Percentiles rank a stretch among this genome's conserved stretches.
phyloP scores from a whole-genome alignment of 257 asterid genomes.

The Solanum medicagineum region DNA sequence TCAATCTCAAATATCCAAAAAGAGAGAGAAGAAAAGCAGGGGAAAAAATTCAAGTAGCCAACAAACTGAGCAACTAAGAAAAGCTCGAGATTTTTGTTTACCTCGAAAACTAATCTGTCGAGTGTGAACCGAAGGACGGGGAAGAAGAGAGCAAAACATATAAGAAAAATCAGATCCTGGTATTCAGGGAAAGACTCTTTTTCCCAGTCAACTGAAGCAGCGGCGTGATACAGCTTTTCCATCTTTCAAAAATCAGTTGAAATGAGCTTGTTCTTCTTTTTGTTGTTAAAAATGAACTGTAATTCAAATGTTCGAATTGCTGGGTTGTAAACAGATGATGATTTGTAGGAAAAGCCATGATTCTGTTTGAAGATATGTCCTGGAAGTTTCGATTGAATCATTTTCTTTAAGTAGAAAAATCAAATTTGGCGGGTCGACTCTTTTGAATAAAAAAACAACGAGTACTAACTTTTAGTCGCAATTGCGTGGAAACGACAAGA shows the following conservation, averaged over 20 bases:
- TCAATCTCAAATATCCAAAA: not conserved
- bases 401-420: not conserved
- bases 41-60: not conserved
- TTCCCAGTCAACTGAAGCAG: not conserved
- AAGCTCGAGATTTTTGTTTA: not conserved
- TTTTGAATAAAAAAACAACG: not conserved
- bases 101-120: conserved; percentile 13
- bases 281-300: not conserved
- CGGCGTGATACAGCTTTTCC: not conserved
- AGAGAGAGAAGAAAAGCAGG: not conserved
- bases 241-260: not conserved
- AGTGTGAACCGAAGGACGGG: conserved; percentile 12
- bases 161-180: conserved; percentile 8
- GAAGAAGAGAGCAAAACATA: conserved; percentile 3
- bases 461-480: not conserved
- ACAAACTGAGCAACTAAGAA: not conserved
- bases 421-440: not conserved
- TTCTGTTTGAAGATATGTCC: not conserved
- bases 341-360: not conserved
- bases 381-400: not conserved
- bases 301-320: not conserved
- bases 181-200: conserved; percentile 12
- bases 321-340: not conserved
- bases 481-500: not conserved
- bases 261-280: not conserved